Conservation (phyloP, 345 rosid genomes). For the Kandelia obovata region DNA sequence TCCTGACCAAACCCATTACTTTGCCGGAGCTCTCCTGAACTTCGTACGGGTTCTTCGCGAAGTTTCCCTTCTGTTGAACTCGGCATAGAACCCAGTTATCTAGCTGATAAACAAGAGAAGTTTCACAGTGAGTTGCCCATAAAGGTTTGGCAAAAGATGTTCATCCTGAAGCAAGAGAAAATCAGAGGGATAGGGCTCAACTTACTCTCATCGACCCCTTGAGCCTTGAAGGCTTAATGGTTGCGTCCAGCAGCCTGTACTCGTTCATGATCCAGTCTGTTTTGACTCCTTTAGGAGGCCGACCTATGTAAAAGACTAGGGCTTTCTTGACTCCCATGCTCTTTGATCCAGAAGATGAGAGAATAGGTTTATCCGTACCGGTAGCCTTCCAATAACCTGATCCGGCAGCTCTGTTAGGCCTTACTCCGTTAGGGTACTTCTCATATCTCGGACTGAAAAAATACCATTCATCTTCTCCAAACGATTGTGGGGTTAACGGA, state of each 20-base stretch:
- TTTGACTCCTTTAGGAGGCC: constrained; percentile 45
- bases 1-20: constrained; percentile 2
- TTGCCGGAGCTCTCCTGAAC: constrained; percentile 14
- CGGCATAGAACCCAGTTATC: constrained; percentile 65
- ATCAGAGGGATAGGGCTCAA: not conserved
- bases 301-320: constrained; percentile 45
- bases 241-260: constrained; percentile 39
- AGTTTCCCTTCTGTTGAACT: constrained; percentile 33
- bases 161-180: not conserved
- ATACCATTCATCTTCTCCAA: constrained; percentile 74
- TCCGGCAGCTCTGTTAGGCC: constrained; percentile 75
- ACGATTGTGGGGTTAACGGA: constrained; percentile 16
- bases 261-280: constrained; percentile 59
- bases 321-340: constrained; percentile 57
- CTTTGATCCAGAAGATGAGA: constrained; percentile 40
- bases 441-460: constrained; percentile 66
- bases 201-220: constrained; percentile 72
- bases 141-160: not conserved
- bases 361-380: constrained; percentile 60
- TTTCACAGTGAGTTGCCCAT: not conserved
- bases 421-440: constrained; percentile 67
- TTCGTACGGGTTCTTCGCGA: constrained; percentile 13
- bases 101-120: constrained; percentile 25
- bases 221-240: constrained; percentile 27
- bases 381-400: constrained; percentile 84